Evolutionary conservation across 306 rosid species (phyloP).

Genomic region (Carpinus viminea): DNA sequence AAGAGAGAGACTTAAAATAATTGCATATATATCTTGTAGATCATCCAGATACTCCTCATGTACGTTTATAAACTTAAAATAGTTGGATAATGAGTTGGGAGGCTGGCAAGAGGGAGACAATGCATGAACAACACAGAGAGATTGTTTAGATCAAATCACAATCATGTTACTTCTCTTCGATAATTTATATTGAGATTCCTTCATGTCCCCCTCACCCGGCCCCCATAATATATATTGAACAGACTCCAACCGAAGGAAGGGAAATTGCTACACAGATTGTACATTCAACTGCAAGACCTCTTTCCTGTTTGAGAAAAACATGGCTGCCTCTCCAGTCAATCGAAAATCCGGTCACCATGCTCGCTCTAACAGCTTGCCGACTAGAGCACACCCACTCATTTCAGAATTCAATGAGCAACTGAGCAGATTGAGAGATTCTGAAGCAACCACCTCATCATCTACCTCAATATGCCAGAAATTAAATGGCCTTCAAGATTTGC

Average conservation of each 20-base stretch:
- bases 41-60: too few species aligned
- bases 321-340: conserved; percentile 37
- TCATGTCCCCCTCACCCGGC: conserved; percentile 14
- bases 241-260: conserved; percentile 8
- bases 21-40: too few species aligned
- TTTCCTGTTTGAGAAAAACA: conserved; percentile 15
- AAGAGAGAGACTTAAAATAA: too few species aligned
- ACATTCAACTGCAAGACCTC: conserved; percentile 7
- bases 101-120: conserved; percentile 8
- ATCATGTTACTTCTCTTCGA: conserved; percentile 20
- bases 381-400: conserved; percentile 31
- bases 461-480: conserved; percentile 25
- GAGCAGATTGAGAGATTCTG: conserved; percentile 29
- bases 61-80: too few species aligned
- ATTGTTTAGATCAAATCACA: conserved; percentile 21
- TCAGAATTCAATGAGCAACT: conserved; percentile 39
- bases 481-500: conserved; percentile 18
- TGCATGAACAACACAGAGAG: conserved; percentile 5
- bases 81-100: too few species aligned
- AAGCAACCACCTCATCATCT: conserved; percentile 21
- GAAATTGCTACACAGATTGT: conserved; percentile 14
- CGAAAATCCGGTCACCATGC: conserved; percentile 30
- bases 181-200: conserved; percentile 21
- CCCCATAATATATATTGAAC: conserved; percentile 23
- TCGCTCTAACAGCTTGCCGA: conserved; percentile 41